phyloP scores from a whole-genome alignment of 2,329 filamentous ascomycete species.

The Trichoderma guizhouense region DNA sequence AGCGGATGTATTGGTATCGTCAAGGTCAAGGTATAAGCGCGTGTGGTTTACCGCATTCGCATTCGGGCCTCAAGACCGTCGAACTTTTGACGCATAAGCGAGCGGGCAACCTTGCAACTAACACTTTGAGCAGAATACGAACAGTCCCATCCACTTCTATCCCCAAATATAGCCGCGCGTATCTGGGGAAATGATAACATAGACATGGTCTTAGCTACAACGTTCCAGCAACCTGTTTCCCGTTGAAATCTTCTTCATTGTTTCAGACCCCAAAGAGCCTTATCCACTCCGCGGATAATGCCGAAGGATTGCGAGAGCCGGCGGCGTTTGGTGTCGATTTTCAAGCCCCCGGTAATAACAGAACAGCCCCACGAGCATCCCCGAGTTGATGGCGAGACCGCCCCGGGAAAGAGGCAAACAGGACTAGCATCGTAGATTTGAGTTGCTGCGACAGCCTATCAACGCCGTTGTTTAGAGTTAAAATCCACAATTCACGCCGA shows the following conservation, averaged over 20 bases:
- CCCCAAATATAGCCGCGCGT: background rate
- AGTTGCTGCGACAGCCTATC: background rate
- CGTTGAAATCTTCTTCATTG: background rate
- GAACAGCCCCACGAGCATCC: constrained; percentile 1
- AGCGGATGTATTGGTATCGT: background rate
- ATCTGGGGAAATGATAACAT: background rate
- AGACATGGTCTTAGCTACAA: background rate
- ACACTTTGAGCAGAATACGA: background rate
- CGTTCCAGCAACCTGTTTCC: background rate
- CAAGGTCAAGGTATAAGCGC: background rate
- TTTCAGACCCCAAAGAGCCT: background rate
- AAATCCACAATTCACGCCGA: background rate
- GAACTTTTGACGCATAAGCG: background rate
- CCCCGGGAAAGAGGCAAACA: background rate
- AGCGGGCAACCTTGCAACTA: background rate
- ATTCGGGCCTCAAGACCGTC: background rate
- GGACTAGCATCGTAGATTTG: background rate
- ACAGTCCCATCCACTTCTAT: background rate
- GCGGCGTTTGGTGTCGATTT: background rate
- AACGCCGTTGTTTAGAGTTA: background rate
- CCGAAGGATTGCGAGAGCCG: constrained; percentile 5
- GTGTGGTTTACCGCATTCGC: background rate
- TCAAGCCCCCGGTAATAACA: background rate
- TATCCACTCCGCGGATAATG: background rate
- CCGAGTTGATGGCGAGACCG: constrained; percentile 13